phyloP scores from a whole-genome alignment of 164 flowering plant genomes.

The Amborella trichopoda region DNA sequence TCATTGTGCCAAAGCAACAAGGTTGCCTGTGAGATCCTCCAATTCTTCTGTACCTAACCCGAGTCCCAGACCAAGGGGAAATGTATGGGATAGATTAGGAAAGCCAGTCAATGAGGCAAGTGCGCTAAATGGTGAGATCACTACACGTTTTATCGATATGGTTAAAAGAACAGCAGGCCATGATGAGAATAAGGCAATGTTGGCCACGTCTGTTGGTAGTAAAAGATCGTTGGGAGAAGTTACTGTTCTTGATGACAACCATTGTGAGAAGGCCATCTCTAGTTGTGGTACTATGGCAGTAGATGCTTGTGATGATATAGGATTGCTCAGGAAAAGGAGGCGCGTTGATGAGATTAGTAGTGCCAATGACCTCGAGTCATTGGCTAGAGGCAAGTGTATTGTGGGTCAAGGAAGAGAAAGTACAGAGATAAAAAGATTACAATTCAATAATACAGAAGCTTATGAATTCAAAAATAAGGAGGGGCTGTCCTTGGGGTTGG shows the following conservation, averaged over 20 bases:
- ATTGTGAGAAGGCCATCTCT: conserved; percentile 1
- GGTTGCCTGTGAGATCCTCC: conserved; percentile 5
- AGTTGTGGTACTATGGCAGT: neutral
- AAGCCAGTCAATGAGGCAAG: conserved; percentile 12
- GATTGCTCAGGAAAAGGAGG: conserved; percentile 14
- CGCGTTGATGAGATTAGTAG: conserved; percentile 14
- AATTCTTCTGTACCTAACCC: conserved; percentile 1
- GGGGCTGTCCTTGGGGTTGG: too few species aligned
- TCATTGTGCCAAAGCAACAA: conserved; percentile 1
- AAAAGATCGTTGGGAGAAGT: conserved; percentile 3
- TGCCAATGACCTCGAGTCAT: conserved; percentile 5
- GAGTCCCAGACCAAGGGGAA: conserved; percentile 14
- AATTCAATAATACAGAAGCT: too few species aligned
- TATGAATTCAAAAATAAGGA: too few species aligned
- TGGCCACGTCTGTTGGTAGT: conserved; percentile 6
- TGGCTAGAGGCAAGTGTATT: conserved; percentile 1
- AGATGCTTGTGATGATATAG: conserved; percentile 4
- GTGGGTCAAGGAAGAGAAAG: too few species aligned
- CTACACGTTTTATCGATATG: neutral
- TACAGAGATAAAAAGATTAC: too few species aligned
- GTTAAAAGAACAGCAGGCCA: conserved; percentile 1
- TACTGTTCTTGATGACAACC: too few species aligned
- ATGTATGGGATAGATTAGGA: conserved; percentile 43
- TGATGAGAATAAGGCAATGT: conserved; percentile 6
- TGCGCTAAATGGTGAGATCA: neutral